phyloP scores from a whole-genome alignment of 768 basidiomycete genomes.

The Russula vinacea region DNA sequence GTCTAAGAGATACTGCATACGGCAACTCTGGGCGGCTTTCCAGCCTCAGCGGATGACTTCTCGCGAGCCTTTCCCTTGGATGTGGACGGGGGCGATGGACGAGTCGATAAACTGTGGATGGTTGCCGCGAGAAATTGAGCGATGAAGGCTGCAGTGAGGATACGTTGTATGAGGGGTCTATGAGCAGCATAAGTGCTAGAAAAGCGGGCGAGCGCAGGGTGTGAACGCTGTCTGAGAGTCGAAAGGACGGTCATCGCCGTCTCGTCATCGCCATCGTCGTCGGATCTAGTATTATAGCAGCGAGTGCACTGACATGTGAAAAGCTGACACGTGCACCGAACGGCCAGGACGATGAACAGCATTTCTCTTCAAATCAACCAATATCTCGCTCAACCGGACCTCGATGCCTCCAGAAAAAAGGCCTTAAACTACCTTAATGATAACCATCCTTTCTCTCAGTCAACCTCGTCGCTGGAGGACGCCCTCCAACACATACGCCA shows the following conservation, averaged over 20 bases:
- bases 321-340: constrained; percentile 4
- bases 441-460: constrained; percentile 44
- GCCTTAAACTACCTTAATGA: constrained; percentile 44
- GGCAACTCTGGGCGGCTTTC: constrained; percentile 60
- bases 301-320: constrained; percentile 3
- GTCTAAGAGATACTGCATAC: constrained; percentile 42
- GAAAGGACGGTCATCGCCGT: constrained; percentile 36
- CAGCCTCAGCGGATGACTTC: constrained; percentile 37
- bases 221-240: constrained; percentile 35
- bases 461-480: constrained; percentile 40
- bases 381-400: constrained; percentile 50
- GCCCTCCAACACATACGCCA: constrained; percentile 47
- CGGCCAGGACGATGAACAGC: constrained; percentile 9
- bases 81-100: constrained; percentile 37
- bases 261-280: background rate
- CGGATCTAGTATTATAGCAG: background rate
- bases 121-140: constrained; percentile 66
- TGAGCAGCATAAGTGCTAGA: constrained; percentile 56
- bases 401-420: constrained; percentile 37
- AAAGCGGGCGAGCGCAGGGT: constrained; percentile 43
- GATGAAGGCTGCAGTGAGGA: constrained; percentile 66
- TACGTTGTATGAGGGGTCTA: constrained; percentile 68
- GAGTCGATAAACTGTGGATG: constrained; percentile 53
- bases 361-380: constrained; percentile 45
- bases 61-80: constrained; percentile 40